Evolutionary conservation across 2,329 filamentous ascomycete species (phyloP).

Genomic region (Fusarium sp.): DNA sequence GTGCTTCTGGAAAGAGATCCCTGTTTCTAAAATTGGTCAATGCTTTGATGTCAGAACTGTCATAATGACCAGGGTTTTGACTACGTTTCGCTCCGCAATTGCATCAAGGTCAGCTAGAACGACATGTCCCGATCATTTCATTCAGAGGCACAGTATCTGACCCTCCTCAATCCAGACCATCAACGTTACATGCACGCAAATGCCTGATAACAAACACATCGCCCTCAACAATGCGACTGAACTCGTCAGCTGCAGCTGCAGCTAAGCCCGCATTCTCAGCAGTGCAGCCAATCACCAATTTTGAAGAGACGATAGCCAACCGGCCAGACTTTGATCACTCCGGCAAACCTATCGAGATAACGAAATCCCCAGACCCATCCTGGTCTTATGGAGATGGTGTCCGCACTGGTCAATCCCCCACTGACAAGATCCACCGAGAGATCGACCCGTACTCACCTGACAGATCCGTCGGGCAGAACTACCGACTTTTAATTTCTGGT

Average conservation of each 20-base stretch:
- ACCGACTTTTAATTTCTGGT: conserved; percentile 84
- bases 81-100: neutral
- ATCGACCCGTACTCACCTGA: conserved; percentile 82
- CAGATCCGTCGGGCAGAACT: conserved; percentile 76
- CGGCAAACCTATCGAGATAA: conserved; percentile 35
- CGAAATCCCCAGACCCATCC: conserved; percentile 51
- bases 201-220: neutral
- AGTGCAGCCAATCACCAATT: conserved; percentile 37
- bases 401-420: conserved; percentile 18
- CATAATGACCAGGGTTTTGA: neutral
- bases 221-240: conserved; percentile 7
- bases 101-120: neutral
- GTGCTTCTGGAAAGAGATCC: neutral
- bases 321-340: conserved; percentile 41
- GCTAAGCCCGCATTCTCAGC: conserved; percentile 35
- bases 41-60: neutral
- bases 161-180: neutral
- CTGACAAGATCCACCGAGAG: conserved; percentile 64
- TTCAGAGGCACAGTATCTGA: neutral
- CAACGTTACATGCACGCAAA: neutral
- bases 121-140: neutral
- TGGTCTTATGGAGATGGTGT: conserved; percentile 59
- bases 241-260: conserved; percentile 19
- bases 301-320: conserved; percentile 35
- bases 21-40: neutral